These are phyloP conservation scores for Cenchrus americanus DNA, from an alignment of 176 grass and related monocot species.

Conservation along the genomic window DNA sequence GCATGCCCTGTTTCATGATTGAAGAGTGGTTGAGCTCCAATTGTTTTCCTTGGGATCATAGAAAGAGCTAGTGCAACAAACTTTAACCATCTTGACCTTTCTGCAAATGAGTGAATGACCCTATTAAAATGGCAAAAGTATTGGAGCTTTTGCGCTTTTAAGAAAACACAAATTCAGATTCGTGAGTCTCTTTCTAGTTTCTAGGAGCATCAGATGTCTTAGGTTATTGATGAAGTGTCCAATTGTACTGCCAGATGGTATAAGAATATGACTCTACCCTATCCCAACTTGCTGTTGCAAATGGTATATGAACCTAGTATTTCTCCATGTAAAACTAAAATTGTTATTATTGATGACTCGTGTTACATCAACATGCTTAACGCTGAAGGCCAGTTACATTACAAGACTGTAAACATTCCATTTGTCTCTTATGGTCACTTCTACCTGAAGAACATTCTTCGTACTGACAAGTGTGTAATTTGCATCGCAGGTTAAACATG, in stretches of 20 bases:
- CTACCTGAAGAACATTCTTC: background rate
- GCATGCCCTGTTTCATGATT: background rate
- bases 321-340: constrained; percentile 1
- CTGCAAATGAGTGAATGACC: background rate
- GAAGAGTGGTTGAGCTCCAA: constrained; percentile 26
- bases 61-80: background rate
- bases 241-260: background rate
- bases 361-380: background rate
- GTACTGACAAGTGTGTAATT: background rate
- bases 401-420: background rate
- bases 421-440: background rate
- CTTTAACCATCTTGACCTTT: background rate
- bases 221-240: constrained; percentile 24
- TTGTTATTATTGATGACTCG: background rate
- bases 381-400: background rate
- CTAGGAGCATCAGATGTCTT: constrained; percentile 26
- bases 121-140: constrained; percentile 3
- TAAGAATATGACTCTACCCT: background rate
- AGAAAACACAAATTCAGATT: background rate
- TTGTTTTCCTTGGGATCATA: background rate
- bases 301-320: background rate
- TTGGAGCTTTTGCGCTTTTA: background rate
- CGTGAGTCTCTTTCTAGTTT: constrained; percentile 29
- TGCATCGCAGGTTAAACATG: constrained; percentile 55
- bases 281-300: background rate